These are phyloP conservation scores for Didymella keratinophila DNA, from an alignment of 2,329 filamentous ascomycete genomes.

Conservation along the genomic window DNA sequence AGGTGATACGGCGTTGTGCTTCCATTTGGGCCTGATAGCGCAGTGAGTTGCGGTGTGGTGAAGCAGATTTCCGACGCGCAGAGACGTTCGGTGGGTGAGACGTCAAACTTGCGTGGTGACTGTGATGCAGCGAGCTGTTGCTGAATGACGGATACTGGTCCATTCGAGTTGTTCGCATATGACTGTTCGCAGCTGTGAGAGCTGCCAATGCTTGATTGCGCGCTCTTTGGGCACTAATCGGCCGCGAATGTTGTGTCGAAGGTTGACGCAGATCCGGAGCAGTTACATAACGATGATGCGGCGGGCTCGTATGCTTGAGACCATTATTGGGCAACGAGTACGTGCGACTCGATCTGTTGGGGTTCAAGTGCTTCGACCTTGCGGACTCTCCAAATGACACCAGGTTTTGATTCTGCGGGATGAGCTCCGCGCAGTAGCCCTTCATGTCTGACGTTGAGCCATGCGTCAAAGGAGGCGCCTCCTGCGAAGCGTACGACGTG, in stretches of 20 bases:
- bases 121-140: not conserved
- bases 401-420: constrained; percentile 15
- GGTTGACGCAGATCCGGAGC: constrained; percentile 15
- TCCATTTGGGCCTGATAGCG: constrained; percentile 7
- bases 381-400: constrained; percentile 19
- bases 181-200: constrained; percentile 13
- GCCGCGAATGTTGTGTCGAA: constrained; percentile 1
- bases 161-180: constrained; percentile 1
- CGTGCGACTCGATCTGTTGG: constrained; percentile 10
- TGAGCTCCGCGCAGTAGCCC: constrained; percentile 16
- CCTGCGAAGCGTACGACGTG: constrained; percentile 19
- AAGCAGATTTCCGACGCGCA: constrained; percentile 1
- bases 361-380: constrained; percentile 10
- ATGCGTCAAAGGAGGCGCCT: constrained; percentile 18
- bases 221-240: constrained; percentile 15
- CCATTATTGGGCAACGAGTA: constrained; percentile 4
- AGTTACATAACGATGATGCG: constrained; percentile 9
- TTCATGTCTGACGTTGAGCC: constrained; percentile 2
- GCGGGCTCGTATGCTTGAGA: not conserved
- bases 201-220: constrained; percentile 20
- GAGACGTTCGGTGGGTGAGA: constrained; percentile 11
- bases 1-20: constrained; percentile 9
- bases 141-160: not conserved
- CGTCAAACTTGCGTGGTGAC: constrained; percentile 17
- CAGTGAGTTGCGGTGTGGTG: constrained; percentile 6